A percentile compares a stretch with the other conserved stretches of the same genome.
phyloP scores from a whole-genome alignment of 2,329 filamentous ascomycete species.

The Monilinia aucupariae region DNA sequence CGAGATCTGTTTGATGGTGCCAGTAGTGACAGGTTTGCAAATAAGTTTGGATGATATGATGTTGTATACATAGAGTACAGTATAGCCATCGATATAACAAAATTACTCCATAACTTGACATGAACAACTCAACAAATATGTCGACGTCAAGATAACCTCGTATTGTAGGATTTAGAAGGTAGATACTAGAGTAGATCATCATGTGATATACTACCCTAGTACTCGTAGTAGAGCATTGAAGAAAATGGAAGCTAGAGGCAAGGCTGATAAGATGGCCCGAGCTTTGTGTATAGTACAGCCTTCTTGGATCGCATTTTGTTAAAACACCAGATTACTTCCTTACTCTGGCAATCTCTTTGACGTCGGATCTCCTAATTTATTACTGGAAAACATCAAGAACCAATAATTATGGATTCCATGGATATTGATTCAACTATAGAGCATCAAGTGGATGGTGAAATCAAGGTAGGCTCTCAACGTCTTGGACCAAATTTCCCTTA shows the following conservation, averaged over 20 bases:
- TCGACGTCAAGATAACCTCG: background rate
- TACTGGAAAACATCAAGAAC: background rate
- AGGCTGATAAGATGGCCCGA: slow-evolving; percentile 1
- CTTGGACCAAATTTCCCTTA: background rate
- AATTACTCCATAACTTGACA: background rate
- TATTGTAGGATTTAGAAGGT: no score
- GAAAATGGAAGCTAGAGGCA: background rate
- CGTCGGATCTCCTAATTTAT: background rate
- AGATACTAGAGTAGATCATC: background rate
- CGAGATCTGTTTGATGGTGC: background rate
- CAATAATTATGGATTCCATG: slow-evolving; percentile 12
- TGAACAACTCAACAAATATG: background rate
- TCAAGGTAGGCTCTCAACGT: slow-evolving; percentile 1
- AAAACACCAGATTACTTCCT: background rate
- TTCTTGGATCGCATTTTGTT: slow-evolving; percentile 3
- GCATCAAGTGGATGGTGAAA: background rate
- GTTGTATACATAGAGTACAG: background rate
- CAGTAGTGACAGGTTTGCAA: background rate
- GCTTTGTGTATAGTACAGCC: background rate
- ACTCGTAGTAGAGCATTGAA: no score
- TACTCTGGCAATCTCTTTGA: background rate
- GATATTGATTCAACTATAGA: background rate
- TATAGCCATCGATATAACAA: background rate
- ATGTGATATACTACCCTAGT: slow-evolving; percentile 5
- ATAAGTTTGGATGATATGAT: background rate